A percentile compares a stretch with the other conserved stretches of the same genome.
Evolutionary conservation across 108 stramenopile species (phyloP).

Genomic region (Epithemia pelagica): DNA sequence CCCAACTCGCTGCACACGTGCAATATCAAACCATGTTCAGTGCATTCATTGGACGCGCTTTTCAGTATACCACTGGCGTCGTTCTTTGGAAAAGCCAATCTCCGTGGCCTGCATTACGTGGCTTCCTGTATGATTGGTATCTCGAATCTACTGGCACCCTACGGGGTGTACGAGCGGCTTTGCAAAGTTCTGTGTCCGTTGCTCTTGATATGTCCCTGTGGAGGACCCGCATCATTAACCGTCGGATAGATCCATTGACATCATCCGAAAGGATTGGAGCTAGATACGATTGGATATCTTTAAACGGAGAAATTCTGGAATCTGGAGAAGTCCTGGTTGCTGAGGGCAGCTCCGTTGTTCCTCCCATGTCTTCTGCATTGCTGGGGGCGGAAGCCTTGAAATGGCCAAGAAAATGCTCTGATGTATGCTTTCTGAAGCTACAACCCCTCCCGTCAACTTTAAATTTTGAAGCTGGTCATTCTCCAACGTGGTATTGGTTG

Average conservation of each 20-base stretch:
- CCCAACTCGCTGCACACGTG: neutral
- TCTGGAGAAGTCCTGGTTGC: neutral
- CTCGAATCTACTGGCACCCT: conserved; percentile 36
- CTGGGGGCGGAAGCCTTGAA: neutral
- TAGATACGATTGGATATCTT: neutral
- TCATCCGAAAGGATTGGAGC: neutral
- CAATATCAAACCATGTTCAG: conserved; percentile 20
- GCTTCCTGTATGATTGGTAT: conserved; percentile 44
- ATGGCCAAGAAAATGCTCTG: neutral
- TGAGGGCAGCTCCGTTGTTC: neutral
- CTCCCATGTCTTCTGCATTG: neutral
- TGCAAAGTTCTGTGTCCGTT: conserved; percentile 1
- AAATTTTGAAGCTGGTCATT: neutral
- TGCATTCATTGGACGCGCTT: conserved; percentile 29
- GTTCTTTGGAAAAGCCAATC: conserved; percentile 35
- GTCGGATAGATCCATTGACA: neutral
- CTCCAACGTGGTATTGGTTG: neutral
- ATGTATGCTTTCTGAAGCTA: neutral
- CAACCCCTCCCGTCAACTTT: neutral
- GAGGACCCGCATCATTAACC: neutral
- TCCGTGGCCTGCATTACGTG: conserved; percentile 44
- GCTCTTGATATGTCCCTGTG: neutral
- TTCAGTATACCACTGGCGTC: conserved; percentile 28
- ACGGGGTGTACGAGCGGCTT: conserved; percentile 30
- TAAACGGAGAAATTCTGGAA: neutral